These are phyloP conservation scores for Gossypium schwendimanii DNA, from an alignment of 441 rosid genomes.

Conservation along the genomic window DNA sequence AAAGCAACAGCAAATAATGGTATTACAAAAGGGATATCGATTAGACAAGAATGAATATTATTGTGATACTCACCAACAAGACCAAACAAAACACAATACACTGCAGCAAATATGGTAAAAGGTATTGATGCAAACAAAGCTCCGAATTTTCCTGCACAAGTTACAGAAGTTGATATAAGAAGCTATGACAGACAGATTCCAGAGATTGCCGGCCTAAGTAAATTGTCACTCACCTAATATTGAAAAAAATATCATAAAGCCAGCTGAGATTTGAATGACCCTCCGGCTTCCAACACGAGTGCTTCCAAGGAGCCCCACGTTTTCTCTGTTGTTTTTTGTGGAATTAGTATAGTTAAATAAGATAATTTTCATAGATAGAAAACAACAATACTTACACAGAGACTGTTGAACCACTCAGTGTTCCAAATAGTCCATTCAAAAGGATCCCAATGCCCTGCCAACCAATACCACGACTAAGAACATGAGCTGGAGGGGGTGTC, in stretches of 20 bases:
- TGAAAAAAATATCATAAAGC: conserved; percentile 98
- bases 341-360: conserved; percentile 9
- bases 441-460: conserved; percentile 99
- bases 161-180: conserved; percentile 4
- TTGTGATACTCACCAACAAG: conserved; percentile 59
- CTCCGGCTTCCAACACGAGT: conserved; percentile 98
- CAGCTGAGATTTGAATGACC: conserved; percentile 92
- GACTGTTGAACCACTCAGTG: conserved; percentile 74
- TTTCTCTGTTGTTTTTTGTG: conserved; percentile 59
- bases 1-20: not conserved
- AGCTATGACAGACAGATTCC: not conserved
- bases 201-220: not conserved
- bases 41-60: not conserved
- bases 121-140: conserved; percentile 98
- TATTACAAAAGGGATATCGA: not conserved
- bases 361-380: not conserved
- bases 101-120: conserved; percentile 89
- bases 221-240: conserved; percentile 53
- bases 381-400: conserved; percentile 52
- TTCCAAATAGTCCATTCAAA: conserved; percentile 81
- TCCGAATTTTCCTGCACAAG: conserved; percentile 77
- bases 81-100: conserved; percentile 88
- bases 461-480: conserved; percentile 98
- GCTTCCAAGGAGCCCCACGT: conserved; percentile 94
- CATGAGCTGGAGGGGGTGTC: conserved; percentile 98